These are phyloP conservation scores for Suhomyces yuchorum DNA, from an alignment of 1,139 yeast species.

Conservation along the genomic window DNA sequence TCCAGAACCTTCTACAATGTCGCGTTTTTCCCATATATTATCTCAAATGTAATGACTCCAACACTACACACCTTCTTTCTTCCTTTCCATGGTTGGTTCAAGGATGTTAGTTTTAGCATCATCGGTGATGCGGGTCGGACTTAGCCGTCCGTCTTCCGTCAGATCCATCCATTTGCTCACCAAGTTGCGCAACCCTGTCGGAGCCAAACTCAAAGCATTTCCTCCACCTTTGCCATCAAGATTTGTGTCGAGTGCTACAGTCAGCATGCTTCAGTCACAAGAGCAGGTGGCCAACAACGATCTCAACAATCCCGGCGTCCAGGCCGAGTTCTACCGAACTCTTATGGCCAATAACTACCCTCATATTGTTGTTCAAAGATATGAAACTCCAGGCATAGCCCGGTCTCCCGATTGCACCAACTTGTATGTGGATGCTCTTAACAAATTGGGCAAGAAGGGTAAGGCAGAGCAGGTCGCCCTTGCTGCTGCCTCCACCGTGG, in stretches of 20 bases:
- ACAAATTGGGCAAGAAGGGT: constrained; percentile 71
- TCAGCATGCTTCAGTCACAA: constrained; percentile 57
- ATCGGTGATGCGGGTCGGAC: constrained; percentile 2
- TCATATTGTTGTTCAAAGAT: constrained; percentile 88
- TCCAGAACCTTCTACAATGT: constrained; percentile 4
- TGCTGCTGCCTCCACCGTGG: constrained; percentile 25
- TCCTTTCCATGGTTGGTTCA: constrained; percentile 7
- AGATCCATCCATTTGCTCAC: constrained; percentile 3
- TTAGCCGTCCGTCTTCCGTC: constrained; percentile 4
- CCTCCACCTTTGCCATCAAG: not conserved
- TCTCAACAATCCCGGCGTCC: constrained; percentile 64
- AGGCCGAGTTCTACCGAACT: constrained; percentile 78
- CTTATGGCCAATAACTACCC: constrained; percentile 82
- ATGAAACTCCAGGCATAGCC: constrained; percentile 89
- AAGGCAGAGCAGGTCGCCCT: constrained; percentile 68
- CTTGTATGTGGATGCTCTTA: constrained; percentile 77
- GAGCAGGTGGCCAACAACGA: constrained; percentile 85
- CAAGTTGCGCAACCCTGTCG: not conserved
- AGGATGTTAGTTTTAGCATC: constrained; percentile 7
- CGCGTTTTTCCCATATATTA: constrained; percentile 5
- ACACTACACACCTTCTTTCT: not conserved
- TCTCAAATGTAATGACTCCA: not conserved
- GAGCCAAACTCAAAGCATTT: not conserved
- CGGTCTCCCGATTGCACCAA: constrained; percentile 74
- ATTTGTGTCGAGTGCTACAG: constrained; percentile 27